phyloP scores from a whole-genome alignment of 2,329 filamentous ascomycete species.

The Apiospora malaysiana region DNA sequence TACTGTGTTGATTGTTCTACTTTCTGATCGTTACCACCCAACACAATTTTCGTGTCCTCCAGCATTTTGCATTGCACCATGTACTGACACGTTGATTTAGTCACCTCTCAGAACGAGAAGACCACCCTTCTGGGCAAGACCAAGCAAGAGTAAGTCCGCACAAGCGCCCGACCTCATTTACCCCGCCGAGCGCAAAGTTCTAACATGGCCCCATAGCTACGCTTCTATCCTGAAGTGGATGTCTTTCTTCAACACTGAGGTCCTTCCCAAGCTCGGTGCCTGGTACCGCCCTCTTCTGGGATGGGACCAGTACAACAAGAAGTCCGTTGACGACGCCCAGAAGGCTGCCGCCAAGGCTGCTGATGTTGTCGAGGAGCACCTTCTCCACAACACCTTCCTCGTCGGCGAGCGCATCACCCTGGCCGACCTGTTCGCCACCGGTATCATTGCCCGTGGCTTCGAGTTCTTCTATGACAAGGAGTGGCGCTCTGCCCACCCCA shows the following conservation, averaged over 20 bases:
- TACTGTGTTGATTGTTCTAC: conserved; percentile 86
- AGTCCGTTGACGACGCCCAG: conserved; percentile 81
- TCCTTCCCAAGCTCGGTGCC: conserved; percentile 73
- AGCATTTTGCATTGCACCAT: conserved; percentile 38
- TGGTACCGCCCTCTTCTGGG: conserved; percentile 92
- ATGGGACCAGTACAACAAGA: conserved; percentile 93
- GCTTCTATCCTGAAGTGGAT: conserved; percentile 98
- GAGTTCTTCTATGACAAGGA: conserved; percentile 92
- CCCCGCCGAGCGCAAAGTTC: conserved; percentile 24
- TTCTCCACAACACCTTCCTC: conserved; percentile 92
- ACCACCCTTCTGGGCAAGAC: conserved; percentile 99
- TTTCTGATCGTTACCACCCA: conserved; percentile 65
- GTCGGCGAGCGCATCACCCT: conserved; percentile 97
- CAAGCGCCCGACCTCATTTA: conserved; percentile 5
- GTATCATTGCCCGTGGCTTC: conserved; percentile 85
- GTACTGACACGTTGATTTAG: conserved; percentile 53
- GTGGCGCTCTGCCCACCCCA: conserved; percentile 84
- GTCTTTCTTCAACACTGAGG: conserved; percentile 93
- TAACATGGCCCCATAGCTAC: conserved; percentile 60
- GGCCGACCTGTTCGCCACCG: conserved; percentile 86
- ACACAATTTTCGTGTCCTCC: conserved; percentile 17
- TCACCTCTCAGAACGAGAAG: conserved; percentile 99
- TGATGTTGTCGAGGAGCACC: conserved; percentile 81
- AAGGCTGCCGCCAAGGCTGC: conserved; percentile 73
- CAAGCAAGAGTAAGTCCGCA: conserved; percentile 87